These are phyloP conservation scores for Pleurotus eryngii DNA, from an alignment of 768 basidiomycete genomes.

Conservation along the genomic window DNA sequence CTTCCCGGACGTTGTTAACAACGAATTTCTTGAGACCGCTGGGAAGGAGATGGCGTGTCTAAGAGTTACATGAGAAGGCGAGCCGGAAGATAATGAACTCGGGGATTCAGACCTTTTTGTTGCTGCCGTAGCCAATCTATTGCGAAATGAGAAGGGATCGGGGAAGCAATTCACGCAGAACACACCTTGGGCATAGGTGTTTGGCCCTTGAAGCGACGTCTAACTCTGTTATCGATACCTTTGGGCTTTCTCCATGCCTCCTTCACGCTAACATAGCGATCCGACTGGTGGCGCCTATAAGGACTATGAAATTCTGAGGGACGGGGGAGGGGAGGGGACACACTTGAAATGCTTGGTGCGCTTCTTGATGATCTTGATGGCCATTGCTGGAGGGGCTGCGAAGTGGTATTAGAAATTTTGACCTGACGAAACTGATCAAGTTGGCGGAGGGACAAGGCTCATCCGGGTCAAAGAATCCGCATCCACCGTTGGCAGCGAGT, in stretches of 20 bases:
- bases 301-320: conserved; percentile 12
- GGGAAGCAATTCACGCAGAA: conserved; percentile 3
- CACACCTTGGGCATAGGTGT: conserved; percentile 93
- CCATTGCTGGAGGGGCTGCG: neutral
- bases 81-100: conserved; percentile 13
- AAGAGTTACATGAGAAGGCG: conserved; percentile 2
- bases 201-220: conserved; percentile 94
- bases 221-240: conserved; percentile 99
- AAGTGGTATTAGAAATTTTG: neutral
- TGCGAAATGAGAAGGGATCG: conserved; percentile 3
- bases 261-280: conserved; percentile 95
- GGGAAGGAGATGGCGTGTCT: conserved; percentile 95
- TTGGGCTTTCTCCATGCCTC: conserved; percentile 99
- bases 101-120: conserved; percentile 58
- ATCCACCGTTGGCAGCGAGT: neutral
- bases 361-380: conserved; percentile 45
- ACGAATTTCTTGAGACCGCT: conserved; percentile 95
- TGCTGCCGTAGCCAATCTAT: conserved; percentile 86
- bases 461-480: neutral
- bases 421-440: neutral
- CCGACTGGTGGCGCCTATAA: conserved; percentile 92
- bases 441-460: neutral
- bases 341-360: conserved; percentile 97
- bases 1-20: conserved; percentile 89
- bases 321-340: conserved; percentile 23